Evolutionary conservation across 169 alveolate genomes (phyloP).

Genomic region (Plasmodium reichenowi): DNA sequence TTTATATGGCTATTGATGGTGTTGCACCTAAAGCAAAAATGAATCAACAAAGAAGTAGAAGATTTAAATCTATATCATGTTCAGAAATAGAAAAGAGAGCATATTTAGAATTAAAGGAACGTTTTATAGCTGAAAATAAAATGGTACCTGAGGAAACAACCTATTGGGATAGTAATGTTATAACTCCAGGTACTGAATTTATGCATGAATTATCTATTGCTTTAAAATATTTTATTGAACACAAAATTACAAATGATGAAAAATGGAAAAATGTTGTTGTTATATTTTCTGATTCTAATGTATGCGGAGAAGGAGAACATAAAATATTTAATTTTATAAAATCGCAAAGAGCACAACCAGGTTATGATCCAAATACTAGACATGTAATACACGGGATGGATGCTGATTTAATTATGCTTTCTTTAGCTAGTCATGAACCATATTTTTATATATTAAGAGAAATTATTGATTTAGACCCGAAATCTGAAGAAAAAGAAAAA

Average conservation of each 20-base stretch:
- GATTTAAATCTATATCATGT: constrained; percentile 92
- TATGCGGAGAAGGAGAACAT: constrained; percentile 99
- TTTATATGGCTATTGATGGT: constrained; percentile 98
- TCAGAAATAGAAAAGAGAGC: constrained; percentile 74
- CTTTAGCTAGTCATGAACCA: constrained; percentile 97
- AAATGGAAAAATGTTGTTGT: constrained; percentile 94
- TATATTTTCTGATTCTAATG: constrained; percentile 96
- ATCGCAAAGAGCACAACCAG: constrained; percentile 83
- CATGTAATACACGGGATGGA: constrained; percentile 99
- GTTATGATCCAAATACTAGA: constrained; percentile 93
- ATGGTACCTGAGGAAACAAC: constrained; percentile 54
- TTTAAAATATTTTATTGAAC: constrained; percentile 90
- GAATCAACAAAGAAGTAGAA: constrained; percentile 98
- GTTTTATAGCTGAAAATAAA: constrained; percentile 77
- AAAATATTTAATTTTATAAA: constrained; percentile 97
- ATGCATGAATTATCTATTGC: constrained; percentile 93
- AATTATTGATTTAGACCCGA: constrained; percentile 85
- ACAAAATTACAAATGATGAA: constrained; percentile 91
- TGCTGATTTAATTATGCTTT: constrained; percentile 99
- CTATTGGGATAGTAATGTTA: constrained; percentile 97
- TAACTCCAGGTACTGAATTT: constrained; percentile 99
- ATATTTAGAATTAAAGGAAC: constrained; percentile 79
- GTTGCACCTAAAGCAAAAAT: constrained; percentile 99
- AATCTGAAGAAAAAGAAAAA: constrained; percentile 27
- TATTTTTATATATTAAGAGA: constrained; percentile 95